Percentiles rank a stretch among this genome's conserved stretches.
Evolutionary conservation across 495 filamentous ascomycete species (phyloP).

Genomic region (Ascodesmis nigricans): DNA sequence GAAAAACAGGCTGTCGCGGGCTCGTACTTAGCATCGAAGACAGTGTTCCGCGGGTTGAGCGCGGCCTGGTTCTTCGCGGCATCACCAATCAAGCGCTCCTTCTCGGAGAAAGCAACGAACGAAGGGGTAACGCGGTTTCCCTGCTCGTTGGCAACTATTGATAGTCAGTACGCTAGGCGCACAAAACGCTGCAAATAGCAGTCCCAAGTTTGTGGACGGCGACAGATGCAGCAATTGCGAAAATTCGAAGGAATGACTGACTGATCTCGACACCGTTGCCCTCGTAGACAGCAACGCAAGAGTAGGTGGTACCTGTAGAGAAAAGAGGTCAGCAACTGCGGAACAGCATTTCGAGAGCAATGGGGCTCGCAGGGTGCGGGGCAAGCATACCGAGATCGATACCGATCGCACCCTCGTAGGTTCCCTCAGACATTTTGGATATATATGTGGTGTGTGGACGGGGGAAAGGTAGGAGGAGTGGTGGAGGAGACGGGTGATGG

Average conservation of each 20-base stretch:
- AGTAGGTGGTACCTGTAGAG: slow-evolving; percentile 79
- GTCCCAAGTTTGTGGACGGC: slow-evolving; percentile 9
- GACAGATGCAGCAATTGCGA: neutral
- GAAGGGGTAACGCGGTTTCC: slow-evolving; percentile 96
- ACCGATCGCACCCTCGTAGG: slow-evolving; percentile 97
- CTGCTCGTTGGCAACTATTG: slow-evolving; percentile 81
- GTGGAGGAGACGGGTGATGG: too few relatives aligned
- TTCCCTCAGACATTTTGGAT: slow-evolving; percentile 67
- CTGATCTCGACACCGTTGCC: slow-evolving; percentile 98
- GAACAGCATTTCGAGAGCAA: slow-evolving; percentile 11
- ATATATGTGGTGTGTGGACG: slow-evolving; percentile 9
- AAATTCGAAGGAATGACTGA: slow-evolving; percentile 26
- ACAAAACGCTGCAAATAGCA: slow-evolving; percentile 1
- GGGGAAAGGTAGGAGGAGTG: slow-evolving; percentile 8
- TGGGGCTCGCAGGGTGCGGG: slow-evolving; percentile 1
- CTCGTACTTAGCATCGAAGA: slow-evolving; percentile 83
- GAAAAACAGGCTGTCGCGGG: neutral
- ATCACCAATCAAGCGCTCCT: slow-evolving; percentile 95
- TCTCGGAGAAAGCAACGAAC: slow-evolving; percentile 96
- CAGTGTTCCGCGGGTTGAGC: slow-evolving; percentile 93
- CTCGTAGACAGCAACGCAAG: slow-evolving; percentile 97
- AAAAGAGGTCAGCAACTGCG: slow-evolving; percentile 3
- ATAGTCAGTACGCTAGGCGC: neutral
- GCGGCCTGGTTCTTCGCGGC: slow-evolving; percentile 99
- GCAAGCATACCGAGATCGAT: slow-evolving; percentile 79